phyloP scores from a whole-genome alignment of 306 rosid species.

The Medicago arabica region DNA sequence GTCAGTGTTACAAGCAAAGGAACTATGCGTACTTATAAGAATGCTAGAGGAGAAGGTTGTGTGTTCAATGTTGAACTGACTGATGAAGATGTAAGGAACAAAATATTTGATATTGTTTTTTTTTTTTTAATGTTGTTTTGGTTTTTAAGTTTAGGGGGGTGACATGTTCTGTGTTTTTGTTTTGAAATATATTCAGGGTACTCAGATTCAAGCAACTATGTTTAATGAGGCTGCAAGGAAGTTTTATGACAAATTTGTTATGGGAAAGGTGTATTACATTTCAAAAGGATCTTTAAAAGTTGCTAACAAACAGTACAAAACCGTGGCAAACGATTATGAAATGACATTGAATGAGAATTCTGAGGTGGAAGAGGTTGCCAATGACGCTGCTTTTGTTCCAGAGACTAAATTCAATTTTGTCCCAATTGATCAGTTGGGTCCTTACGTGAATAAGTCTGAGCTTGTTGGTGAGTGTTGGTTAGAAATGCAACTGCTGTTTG shows the following conservation, averaged over 20 bases:
- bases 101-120: not conserved
- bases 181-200: constrained; percentile 63
- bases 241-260: constrained; percentile 74
- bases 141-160: not conserved
- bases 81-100: constrained; percentile 82
- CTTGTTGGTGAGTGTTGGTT: constrained; percentile 75
- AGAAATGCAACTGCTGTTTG: not conserved
- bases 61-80: constrained; percentile 95
- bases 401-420: constrained; percentile 79
- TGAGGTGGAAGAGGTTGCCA: constrained; percentile 84
- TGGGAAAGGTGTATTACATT: constrained; percentile 89
- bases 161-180: not conserved
- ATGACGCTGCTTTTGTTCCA: constrained; percentile 77
- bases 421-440: constrained; percentile 84
- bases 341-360: constrained; percentile 88
- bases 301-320: constrained; percentile 90
- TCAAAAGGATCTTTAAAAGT: constrained; percentile 81
- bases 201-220: constrained; percentile 98
- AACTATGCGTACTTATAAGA: constrained; percentile 78
- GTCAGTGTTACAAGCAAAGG: constrained; percentile 93
- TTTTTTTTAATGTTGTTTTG: not conserved
- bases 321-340: constrained; percentile 91
- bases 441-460: constrained; percentile 68
- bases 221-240: constrained; percentile 90
- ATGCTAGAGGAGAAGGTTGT: constrained; percentile 92